Evolutionary conservation across 2,329 filamentous ascomycete species (phyloP).

Genomic region (Pseudocercospora fuligena): DNA sequence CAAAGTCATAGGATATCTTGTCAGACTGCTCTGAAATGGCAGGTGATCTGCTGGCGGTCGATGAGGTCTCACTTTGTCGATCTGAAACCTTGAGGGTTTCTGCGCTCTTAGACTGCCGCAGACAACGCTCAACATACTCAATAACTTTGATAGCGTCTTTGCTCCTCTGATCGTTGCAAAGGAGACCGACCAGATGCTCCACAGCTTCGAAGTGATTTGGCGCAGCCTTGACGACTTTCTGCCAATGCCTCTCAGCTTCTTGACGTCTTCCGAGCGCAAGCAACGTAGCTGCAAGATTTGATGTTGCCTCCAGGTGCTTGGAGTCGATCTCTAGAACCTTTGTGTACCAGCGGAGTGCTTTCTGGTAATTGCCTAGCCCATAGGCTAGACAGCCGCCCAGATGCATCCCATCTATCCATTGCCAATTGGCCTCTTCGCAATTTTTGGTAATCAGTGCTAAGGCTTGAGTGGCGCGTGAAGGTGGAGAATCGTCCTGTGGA

Average conservation of each 20-base stretch:
- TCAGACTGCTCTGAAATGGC: constrained; percentile 62
- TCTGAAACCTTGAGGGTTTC: constrained; percentile 57
- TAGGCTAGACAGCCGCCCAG: constrained; percentile 91
- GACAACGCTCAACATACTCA: constrained; percentile 75
- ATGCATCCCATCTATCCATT: constrained; percentile 92
- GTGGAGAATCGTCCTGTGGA: constrained; percentile 44
- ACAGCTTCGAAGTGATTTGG: constrained; percentile 93
- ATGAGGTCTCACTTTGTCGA: constrained; percentile 62
- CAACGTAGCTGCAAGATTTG: constrained; percentile 87
- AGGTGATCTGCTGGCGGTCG: constrained; percentile 58
- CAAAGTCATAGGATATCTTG: constrained; percentile 61
- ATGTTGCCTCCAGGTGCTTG: constrained; percentile 86
- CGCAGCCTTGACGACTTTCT: constrained; percentile 77
- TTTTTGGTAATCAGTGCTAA: constrained; percentile 73
- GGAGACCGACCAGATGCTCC: constrained; percentile 86
- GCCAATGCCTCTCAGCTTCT: constrained; percentile 87
- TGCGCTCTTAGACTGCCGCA: constrained; percentile 58
- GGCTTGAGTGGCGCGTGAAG: constrained; percentile 65
- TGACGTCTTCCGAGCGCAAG: constrained; percentile 80
- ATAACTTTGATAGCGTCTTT: constrained; percentile 88
- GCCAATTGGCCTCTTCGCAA: constrained; percentile 80
- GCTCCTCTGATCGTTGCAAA: constrained; percentile 80
- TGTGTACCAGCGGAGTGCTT: constrained; percentile 75
- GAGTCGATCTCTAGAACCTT: constrained; percentile 66
- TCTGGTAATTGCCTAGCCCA: constrained; percentile 81